These are phyloP conservation scores for Apodospora peruviana DNA, from an alignment of 495 filamentous ascomycete genomes.

Conservation along the genomic window DNA sequence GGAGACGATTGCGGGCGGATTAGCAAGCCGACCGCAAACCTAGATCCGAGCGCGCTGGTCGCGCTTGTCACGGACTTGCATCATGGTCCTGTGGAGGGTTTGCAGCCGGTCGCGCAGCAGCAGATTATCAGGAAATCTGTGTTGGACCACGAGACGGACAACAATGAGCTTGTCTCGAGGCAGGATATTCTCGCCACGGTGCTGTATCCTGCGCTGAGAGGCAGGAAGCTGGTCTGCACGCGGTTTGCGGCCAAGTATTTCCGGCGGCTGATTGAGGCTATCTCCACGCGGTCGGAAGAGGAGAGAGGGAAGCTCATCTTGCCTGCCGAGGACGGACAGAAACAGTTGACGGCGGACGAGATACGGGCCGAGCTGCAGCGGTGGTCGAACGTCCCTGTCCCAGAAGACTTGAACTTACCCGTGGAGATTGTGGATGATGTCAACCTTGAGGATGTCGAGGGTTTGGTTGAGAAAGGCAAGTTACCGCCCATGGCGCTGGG, in stretches of 20 bases:
- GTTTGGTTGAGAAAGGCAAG: conserved; percentile 4
- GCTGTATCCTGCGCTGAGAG: conserved; percentile 30
- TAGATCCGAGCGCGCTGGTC: conserved; percentile 36
- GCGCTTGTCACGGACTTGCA: conserved; percentile 37
- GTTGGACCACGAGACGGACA: conserved; percentile 27
- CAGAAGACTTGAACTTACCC: conserved; percentile 20
- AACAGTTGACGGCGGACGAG: neutral
- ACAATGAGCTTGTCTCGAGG: conserved; percentile 21
- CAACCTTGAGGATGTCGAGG: conserved; percentile 8
- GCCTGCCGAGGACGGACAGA: neutral
- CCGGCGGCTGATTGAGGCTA: conserved; percentile 30
- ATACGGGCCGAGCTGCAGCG: conserved; percentile 12
- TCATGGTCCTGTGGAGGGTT: conserved; percentile 24
- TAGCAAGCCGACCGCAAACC: conserved; percentile 29
- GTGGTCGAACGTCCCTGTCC: conserved; percentile 22
- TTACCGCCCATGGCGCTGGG: conserved; percentile 23
- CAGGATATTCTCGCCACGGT: conserved; percentile 28
- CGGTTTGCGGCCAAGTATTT: conserved; percentile 30
- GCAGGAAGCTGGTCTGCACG: conserved; percentile 33
- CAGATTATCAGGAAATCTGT: conserved; percentile 29
- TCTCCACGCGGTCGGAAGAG: conserved; percentile 35
- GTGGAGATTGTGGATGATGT: conserved; percentile 24
- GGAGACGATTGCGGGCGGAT: conserved; percentile 21
- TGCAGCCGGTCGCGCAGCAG: conserved; percentile 24
- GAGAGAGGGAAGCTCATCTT: conserved; percentile 26